Conservation (phyloP, 2,329 filamentous ascomycete species). For the Plenodomus tracheiphilus region DNA sequence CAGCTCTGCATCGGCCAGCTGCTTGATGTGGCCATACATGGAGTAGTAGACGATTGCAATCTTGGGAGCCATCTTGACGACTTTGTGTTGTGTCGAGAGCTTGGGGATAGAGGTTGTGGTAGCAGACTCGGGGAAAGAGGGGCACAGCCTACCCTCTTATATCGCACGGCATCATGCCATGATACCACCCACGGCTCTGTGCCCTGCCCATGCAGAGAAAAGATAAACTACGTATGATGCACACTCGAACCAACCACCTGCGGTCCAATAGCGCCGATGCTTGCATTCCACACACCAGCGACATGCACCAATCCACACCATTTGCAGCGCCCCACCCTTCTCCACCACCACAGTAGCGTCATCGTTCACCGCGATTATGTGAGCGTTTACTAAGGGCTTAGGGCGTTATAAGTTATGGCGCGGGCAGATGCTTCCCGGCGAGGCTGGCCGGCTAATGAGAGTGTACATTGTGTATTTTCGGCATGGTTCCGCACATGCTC, state of each 20-base stretch:
- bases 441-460: no score
- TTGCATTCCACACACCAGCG: not conserved
- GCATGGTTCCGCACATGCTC: not conserved
- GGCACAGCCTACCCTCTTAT: not conserved
- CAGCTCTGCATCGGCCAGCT: constrained; percentile 80
- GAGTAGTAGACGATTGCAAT: constrained; percentile 79
- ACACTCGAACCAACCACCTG: not conserved
- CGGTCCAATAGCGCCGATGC: not conserved
- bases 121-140: not conserved
- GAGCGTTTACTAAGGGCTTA: constrained; percentile 10
- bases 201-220: no score
- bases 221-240: not conserved
- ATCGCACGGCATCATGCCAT: constrained; percentile 1
- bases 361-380: constrained; percentile 6
- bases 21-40: constrained; percentile 43
- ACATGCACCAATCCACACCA: not conserved
- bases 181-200: not conserved
- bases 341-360: constrained; percentile 10
- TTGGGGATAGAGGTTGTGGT: not conserved
- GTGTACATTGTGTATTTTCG: no score
- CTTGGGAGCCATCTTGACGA: constrained; percentile 82
- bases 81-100: no score
- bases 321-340: not conserved
- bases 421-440: no score
- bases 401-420: not conserved